Conservation (phyloP, 208 protist species). For the Tritrichomonas musculus region DNA sequence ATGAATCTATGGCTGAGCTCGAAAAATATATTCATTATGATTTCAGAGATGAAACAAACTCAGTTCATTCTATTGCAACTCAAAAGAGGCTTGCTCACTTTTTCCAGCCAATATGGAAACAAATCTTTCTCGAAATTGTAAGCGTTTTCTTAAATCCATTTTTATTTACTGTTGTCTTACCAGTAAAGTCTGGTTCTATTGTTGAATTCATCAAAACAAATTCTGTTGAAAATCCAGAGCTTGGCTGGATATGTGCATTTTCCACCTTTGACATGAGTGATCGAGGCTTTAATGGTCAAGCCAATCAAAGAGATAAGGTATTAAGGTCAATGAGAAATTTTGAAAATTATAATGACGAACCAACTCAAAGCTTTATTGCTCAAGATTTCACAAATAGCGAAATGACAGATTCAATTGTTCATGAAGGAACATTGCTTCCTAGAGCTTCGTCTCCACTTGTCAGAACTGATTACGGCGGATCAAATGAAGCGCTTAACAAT, state of each 20-base stretch:
- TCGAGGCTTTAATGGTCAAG: too few species aligned
- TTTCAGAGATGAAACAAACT: not conserved
- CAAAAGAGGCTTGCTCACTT: not conserved
- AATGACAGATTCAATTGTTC: too few species aligned
- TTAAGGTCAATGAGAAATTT: too few species aligned
- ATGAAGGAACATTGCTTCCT: too few species aligned
- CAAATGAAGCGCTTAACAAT: too few species aligned
- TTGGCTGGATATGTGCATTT: constrained; percentile 5
- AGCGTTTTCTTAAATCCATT: not conserved
- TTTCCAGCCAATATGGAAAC: not conserved
- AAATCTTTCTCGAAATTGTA: not conserved
- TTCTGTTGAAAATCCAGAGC: not conserved
- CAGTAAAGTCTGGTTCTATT: not conserved
- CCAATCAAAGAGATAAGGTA: too few species aligned
- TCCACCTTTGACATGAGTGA: too few species aligned
- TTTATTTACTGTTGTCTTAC: not conserved
- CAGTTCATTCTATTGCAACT: not conserved
- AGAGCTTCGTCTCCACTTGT: too few species aligned
- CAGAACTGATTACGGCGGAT: too few species aligned
- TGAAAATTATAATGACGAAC: too few species aligned
- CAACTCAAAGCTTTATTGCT: too few species aligned
- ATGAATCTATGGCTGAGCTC: not conserved
- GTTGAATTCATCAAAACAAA: constrained; percentile 19
- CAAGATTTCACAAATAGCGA: too few species aligned
- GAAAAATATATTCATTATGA: not conserved